Percentiles rank a stretch among this genome's conserved stretches.
These are phyloP conservation scores for Flaveria trinervia DNA, from an alignment of 129 eudicot species.

Conservation along the genomic window DNA sequence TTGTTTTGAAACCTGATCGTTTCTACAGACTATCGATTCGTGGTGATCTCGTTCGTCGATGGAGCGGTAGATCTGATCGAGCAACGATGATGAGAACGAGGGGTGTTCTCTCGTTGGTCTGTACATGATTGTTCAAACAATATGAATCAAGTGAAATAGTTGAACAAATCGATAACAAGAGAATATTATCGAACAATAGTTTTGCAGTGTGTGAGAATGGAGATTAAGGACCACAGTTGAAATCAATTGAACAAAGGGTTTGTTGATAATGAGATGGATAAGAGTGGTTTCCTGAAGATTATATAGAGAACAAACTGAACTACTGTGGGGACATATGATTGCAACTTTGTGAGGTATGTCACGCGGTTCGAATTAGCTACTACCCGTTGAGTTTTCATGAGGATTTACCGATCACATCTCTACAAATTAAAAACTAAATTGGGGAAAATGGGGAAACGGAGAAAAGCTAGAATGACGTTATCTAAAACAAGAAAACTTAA, in stretches of 20 bases:
- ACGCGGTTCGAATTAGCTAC: no score
- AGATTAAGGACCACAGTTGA: conserved; percentile 34
- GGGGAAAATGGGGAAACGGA: no score
- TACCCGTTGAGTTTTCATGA: no score
- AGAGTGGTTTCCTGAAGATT: no score
- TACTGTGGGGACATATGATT: no score
- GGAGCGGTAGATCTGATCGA: conserved; percentile 79
- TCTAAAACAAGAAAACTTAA: no score
- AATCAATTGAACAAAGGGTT: neutral
- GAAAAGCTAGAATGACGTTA: no score
- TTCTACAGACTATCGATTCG: conserved; percentile 23
- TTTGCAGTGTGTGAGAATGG: conserved; percentile 24
- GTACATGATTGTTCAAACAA: conserved; percentile 19
- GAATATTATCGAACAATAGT: neutral
- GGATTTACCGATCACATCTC: no score
- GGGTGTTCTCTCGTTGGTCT: conserved; percentile 34
- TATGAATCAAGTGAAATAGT: neutral
- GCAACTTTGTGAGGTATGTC: no score
- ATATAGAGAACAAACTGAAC: no score
- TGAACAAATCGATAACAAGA: neutral
- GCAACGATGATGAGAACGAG: conserved; percentile 85
- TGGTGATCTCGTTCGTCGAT: conserved; percentile 52
- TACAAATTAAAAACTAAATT: no score
- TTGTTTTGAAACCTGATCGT: conserved; percentile 11
- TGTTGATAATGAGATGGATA: no score